Percentiles rank a stretch among this genome's conserved stretches.
Evolutionary conservation across 805 yeast species (phyloP).

Genomic region (Zygoascus bituminiphila): DNA sequence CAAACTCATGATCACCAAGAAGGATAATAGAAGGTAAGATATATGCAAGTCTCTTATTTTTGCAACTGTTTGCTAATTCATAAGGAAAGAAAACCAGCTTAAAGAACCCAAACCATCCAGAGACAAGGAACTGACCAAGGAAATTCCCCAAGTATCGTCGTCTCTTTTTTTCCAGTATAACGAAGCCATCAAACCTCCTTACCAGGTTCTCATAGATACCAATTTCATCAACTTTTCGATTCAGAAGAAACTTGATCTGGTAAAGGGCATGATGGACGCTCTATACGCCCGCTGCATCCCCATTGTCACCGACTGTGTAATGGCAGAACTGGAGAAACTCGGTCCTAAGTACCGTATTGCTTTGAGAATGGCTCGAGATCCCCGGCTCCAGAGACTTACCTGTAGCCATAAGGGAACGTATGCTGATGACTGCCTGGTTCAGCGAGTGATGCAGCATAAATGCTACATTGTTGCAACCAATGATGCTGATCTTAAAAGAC

Average conservation of each 20-base stretch:
- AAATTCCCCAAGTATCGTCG: conserved; percentile 88
- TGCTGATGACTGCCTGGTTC: conserved; percentile 96
- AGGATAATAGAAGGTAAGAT: conserved; percentile 52
- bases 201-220: conserved; percentile 91
- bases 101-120: conserved; percentile 36
- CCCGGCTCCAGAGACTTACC: conserved; percentile 75
- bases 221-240: conserved; percentile 95
- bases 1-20: conserved; percentile 69
- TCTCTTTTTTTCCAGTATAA: conserved; percentile 93
- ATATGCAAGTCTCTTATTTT: background rate
- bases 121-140: conserved; percentile 70
- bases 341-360: conserved; percentile 96
- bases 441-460: conserved; percentile 90
- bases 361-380: conserved; percentile 84
- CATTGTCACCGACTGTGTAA: conserved; percentile 90
- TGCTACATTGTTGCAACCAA: conserved; percentile 96
- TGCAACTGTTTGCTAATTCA: background rate
- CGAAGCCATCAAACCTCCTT: conserved; percentile 94
- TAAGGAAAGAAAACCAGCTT: conserved; percentile 2
- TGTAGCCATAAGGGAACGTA: conserved; percentile 94
- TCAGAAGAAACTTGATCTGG: conserved; percentile 88
- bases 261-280: conserved; percentile 96
- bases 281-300: conserved; percentile 92
- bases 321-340: conserved; percentile 94
- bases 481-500: conserved; percentile 91